phyloP scores from a whole-genome alignment of 2,329 filamentous ascomycete genomes.

The Hymenoscyphus fraxineus region DNA sequence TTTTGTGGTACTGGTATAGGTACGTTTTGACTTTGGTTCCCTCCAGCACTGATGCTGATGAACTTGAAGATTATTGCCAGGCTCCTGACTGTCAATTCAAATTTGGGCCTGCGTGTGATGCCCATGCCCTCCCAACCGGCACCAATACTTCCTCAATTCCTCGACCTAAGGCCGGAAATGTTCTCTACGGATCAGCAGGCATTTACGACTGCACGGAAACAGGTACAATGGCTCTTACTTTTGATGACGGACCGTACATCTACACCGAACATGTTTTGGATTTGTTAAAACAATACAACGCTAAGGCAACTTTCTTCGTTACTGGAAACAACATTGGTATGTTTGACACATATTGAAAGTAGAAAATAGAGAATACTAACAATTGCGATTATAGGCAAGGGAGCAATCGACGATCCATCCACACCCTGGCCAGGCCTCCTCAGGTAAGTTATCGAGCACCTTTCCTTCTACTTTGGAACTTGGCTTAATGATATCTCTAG shows the following conservation, averaged over 20 bases:
- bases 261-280: constrained; percentile 61
- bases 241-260: constrained; percentile 61
- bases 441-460: constrained; percentile 14
- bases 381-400: constrained; percentile 47
- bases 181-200: constrained; percentile 54
- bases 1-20: constrained; percentile 24
- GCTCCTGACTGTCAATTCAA: constrained; percentile 59
- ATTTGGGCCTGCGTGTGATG: constrained; percentile 57
- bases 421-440: constrained; percentile 39
- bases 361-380: constrained; percentile 11
- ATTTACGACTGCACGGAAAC: constrained; percentile 54
- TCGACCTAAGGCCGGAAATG: constrained; percentile 47
- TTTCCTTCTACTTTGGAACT: not conserved
- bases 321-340: constrained; percentile 42
- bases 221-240: constrained; percentile 62
- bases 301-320: constrained; percentile 58
- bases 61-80: constrained; percentile 48
- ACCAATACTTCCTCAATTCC: constrained; percentile 49
- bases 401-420: constrained; percentile 49
- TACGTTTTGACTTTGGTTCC: constrained; percentile 4
- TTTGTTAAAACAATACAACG: constrained; percentile 54
- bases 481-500: constrained; percentile 11
- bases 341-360: not conserved
- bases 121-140: constrained; percentile 51
- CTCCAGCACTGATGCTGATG: not conserved